These are phyloP conservation scores for Rubroboletus pulcherrimus DNA, from an alignment of 768 basidiomycete species.

Conservation along the genomic window DNA sequence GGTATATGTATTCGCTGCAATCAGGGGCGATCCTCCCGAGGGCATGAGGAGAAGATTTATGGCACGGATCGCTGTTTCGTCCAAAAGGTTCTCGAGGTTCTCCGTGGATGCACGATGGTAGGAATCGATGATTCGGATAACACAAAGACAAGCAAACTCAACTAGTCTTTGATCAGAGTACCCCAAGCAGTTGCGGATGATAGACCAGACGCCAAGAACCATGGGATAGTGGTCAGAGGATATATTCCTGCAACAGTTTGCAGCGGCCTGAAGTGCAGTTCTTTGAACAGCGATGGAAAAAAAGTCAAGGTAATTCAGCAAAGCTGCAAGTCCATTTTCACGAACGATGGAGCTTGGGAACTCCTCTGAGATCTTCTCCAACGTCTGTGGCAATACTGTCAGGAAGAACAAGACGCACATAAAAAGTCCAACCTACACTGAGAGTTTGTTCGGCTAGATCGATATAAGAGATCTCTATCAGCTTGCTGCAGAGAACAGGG, in stretches of 20 bases:
- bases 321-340: slow-evolving; percentile 89
- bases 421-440: slow-evolving; percentile 61
- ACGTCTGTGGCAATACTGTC: slow-evolving; percentile 54
- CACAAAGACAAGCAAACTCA: slow-evolving; percentile 91
- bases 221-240: slow-evolving; percentile 85
- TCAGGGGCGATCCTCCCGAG: slow-evolving; percentile 80
- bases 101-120: slow-evolving; percentile 83
- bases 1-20: slow-evolving; percentile 86
- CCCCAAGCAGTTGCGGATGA: slow-evolving; percentile 85
- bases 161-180: slow-evolving; percentile 97
- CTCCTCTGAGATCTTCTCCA: slow-evolving; percentile 98
- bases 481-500: slow-evolving; percentile 93
- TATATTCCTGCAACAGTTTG: slow-evolving; percentile 94
- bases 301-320: slow-evolving; percentile 96
- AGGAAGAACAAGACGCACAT: slow-evolving; percentile 2
- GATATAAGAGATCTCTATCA: slow-evolving; percentile 96
- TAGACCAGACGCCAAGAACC: slow-evolving; percentile 88
- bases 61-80: slow-evolving; percentile 72
- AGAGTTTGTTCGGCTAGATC: slow-evolving; percentile 98
- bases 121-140: slow-evolving; percentile 91
- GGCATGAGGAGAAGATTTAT: slow-evolving; percentile 84
- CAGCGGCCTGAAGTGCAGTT: slow-evolving; percentile 92
- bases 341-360: slow-evolving; percentile 94
- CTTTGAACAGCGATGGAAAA: slow-evolving; percentile 97
- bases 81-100: slow-evolving; percentile 82